Conservation (phyloP, 2,329 filamentous ascomycete genomes). For the Pseudopithomyces chartarum region DNA sequence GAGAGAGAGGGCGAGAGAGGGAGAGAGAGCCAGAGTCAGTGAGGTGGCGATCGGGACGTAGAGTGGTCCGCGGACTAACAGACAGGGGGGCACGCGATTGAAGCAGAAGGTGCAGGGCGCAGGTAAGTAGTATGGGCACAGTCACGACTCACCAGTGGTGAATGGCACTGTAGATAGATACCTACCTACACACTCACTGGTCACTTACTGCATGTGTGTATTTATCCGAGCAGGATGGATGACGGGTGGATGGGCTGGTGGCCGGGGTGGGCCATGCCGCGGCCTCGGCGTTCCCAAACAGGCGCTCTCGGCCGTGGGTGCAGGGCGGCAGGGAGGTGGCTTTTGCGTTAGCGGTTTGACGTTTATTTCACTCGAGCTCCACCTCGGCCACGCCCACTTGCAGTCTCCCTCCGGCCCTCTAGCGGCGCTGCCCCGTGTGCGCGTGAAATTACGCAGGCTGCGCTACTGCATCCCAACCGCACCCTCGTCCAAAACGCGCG, state of each 20-base stretch:
- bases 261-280: too few relatives aligned
- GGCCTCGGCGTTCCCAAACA: conserved; percentile 26
- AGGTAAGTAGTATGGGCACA: too few relatives aligned
- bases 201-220: conserved; percentile 19
- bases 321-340: conserved; percentile 36
- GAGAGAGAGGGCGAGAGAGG: too few relatives aligned
- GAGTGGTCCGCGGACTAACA: conserved; percentile 1
- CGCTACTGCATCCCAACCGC: conserved; percentile 42
- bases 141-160: too few relatives aligned
- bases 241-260: conserved; percentile 3
- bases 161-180: too few relatives aligned
- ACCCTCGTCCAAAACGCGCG: conserved; percentile 34
- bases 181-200: too few relatives aligned
- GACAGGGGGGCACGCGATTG: conserved; percentile 36
- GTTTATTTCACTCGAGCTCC: conserved; percentile 46
- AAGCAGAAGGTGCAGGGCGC: conserved; percentile 18
- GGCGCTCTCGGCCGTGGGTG: conserved; percentile 34
- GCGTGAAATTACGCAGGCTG: conserved; percentile 44
- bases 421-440: conserved; percentile 10
- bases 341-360: conserved; percentile 44
- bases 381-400: conserved; percentile 22
- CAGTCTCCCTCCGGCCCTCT: background rate
- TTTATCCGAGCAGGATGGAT: conserved; percentile 29
- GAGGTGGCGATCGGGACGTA: conserved; percentile 8
- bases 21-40: too few relatives aligned